Conservation (phyloP, 495 filamentous ascomycete species). For the Parathielavia appendiculata region DNA sequence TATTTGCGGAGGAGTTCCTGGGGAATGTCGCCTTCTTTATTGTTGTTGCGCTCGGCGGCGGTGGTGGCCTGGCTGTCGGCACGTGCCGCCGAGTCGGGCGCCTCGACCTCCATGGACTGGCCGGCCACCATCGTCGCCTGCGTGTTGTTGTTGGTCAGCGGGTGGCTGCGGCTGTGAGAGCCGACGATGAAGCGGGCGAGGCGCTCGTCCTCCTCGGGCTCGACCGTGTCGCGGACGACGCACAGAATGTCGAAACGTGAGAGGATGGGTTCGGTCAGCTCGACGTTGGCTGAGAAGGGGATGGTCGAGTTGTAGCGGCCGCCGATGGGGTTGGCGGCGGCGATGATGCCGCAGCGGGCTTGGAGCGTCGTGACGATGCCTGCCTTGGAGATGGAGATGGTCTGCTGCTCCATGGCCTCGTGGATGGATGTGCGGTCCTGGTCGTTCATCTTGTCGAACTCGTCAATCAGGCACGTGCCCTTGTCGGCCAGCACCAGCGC, state of each 20-base stretch:
- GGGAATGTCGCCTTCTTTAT: constrained; percentile 73
- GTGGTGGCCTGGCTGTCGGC: constrained; percentile 22
- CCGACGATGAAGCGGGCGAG: constrained; percentile 93
- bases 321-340: constrained; percentile 93
- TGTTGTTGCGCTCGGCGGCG: constrained; percentile 48
- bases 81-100: constrained; percentile 34
- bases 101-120: constrained; percentile 58
- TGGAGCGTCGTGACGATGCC: constrained; percentile 98
- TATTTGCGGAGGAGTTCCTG: constrained; percentile 95
- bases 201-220: constrained; percentile 90
- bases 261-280: constrained; percentile 94
- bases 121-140: constrained; percentile 38
- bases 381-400: constrained; percentile 99
- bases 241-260: constrained; percentile 98
- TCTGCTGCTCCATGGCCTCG: constrained; percentile 99
- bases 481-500: constrained; percentile 93
- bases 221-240: constrained; percentile 96
- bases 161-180: constrained; percentile 86
- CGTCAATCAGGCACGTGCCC: constrained; percentile 95
- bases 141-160: constrained; percentile 46
- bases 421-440: constrained; percentile 97
- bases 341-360: constrained; percentile 95
- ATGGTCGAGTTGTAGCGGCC: constrained; percentile 96
- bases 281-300: constrained; percentile 91
- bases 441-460: constrained; percentile 99